phyloP scores from a whole-genome alignment of 2,329 filamentous ascomycete species.

The Alternaria sp. region DNA sequence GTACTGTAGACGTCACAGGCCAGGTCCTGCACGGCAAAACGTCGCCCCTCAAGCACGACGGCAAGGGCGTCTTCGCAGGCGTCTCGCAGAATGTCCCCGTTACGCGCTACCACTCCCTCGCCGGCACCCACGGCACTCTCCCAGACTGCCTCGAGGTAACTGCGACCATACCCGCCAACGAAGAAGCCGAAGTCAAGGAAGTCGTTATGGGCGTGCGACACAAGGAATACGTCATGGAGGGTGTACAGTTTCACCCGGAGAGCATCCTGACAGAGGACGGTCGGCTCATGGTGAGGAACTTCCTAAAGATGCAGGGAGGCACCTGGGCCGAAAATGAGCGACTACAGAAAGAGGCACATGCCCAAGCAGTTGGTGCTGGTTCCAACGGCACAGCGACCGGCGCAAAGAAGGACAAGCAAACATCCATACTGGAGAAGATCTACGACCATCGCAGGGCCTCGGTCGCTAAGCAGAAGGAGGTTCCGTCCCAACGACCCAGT shows the following conservation, averaged over 20 bases:
- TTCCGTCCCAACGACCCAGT: constrained; percentile 81
- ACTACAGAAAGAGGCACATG: constrained; percentile 51
- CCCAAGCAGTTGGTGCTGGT: constrained; percentile 41
- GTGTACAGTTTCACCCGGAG: constrained; percentile 97
- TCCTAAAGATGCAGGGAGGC: constrained; percentile 83
- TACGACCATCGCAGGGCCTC: constrained; percentile 79
- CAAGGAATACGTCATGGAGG: constrained; percentile 89
- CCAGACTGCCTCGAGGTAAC: constrained; percentile 87
- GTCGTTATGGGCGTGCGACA: constrained; percentile 98
- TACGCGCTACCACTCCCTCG: constrained; percentile 94
- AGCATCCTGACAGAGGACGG: constrained; percentile 93
- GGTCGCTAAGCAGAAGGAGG: constrained; percentile 79
- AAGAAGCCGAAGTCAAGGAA: constrained; percentile 76
- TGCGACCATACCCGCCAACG: constrained; percentile 78
- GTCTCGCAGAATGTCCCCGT: constrained; percentile 82
- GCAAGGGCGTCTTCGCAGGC: constrained; percentile 88
- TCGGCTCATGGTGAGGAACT: constrained; percentile 89
- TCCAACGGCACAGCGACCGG: constrained; percentile 30
- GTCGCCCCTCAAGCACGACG: constrained; percentile 85
- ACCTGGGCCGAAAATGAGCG: constrained; percentile 85
- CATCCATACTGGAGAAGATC: constrained; percentile 89
- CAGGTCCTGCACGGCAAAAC: constrained; percentile 99
- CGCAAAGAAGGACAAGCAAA: constrained; percentile 64
- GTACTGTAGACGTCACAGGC: constrained; percentile 87
- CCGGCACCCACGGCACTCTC: constrained; percentile 86